Base-by-base conservation (phyloP, 2,329 filamentous ascomycete genomes). In the Calonectria honghensis region DNA sequence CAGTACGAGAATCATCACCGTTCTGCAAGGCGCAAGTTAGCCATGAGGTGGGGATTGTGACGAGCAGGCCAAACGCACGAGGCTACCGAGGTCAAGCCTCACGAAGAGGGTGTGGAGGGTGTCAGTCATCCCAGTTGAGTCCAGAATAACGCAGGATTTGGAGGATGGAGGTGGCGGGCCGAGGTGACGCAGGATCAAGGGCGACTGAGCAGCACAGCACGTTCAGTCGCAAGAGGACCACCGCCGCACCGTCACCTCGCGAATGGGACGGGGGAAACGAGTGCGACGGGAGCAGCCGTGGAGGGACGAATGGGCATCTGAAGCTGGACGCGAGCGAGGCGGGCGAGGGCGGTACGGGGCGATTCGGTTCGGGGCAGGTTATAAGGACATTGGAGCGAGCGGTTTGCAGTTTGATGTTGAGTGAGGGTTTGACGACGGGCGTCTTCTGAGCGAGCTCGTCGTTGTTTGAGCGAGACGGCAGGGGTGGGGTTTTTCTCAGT, bases 1-100 rank as follows among this genome's bases (percentile, higher is more conserved):
- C 85, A 48, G 83, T 78, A 27, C 85, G 82, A 27, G 84, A 81
- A 68, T 86, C 85, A n/a, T 79, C 75, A 20, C 14, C 4, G 51
- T 54, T 5, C 27, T 54, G 24, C 2, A 32, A 31, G 13, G 51
- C 14, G 6, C 31, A 32, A 20, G 51, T 32, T 18, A 54, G 51
- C 9, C 0, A 2, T 11, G 27, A 54, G 31, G 9, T 3, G 13
- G 14, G 18, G 32, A 54, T 29, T 54, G 18, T 4, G 14, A 32
- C 51, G 14, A 29, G 3, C 13, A 37, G n/a, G n/a, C 7, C 1
- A 11, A 10, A 27, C 57, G 13, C 14, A 63, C 35, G 31, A 63
- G n/a, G 35, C 27, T 10, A 13, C n/a, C 41, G 27, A 63, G 57
- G 20, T 14, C 11, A 4, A 48, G 18, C 61, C 61, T 50, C 61